Evolutionary conservation across 2,329 filamentous ascomycete species (phyloP).

Genomic region (Phoma sp.): DNA sequence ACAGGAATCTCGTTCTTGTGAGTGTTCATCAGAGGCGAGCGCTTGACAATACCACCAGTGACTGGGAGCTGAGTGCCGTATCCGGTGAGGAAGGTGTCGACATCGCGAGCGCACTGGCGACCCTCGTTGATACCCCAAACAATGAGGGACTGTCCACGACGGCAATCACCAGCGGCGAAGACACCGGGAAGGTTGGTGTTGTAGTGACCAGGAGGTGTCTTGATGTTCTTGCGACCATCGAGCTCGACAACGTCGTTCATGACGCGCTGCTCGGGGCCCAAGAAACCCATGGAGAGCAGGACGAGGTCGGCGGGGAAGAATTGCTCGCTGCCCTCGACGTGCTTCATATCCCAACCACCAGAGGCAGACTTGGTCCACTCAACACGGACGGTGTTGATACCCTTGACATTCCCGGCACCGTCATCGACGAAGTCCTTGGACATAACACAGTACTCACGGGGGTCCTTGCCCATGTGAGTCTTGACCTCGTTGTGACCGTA

Average conservation of each 20-base stretch:
- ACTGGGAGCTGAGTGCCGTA: slow-evolving; percentile 80
- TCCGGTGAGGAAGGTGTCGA: slow-evolving; percentile 85
- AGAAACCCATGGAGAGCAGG: slow-evolving; percentile 95
- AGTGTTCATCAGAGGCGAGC: slow-evolving; percentile 37
- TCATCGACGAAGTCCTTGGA: slow-evolving; percentile 95
- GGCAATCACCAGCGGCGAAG: slow-evolving; percentile 94
- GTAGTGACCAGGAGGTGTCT: slow-evolving; percentile 88
- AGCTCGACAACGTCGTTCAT: slow-evolving; percentile 89
- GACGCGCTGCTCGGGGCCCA: slow-evolving; percentile 88
- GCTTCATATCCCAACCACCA: slow-evolving; percentile 99
- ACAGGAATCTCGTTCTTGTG: slow-evolving; percentile 12
- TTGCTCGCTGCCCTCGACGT: slow-evolving; percentile 88
- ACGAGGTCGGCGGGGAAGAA: slow-evolving; percentile 97
- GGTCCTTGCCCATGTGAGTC: slow-evolving; percentile 94
- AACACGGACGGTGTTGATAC: slow-evolving; percentile 93
- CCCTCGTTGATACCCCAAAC: slow-evolving; percentile 99
- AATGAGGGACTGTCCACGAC: slow-evolving; percentile 92
- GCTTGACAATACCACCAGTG: slow-evolving; percentile 89
- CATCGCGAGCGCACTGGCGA: slow-evolving; percentile 88
- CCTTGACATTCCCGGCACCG: slow-evolving; percentile 85
- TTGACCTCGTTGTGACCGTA: slow-evolving; percentile 96
- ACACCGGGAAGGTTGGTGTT: slow-evolving; percentile 86
- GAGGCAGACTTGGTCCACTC: slow-evolving; percentile 92
- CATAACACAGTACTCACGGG: slow-evolving; percentile 98
- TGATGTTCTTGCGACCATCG: slow-evolving; percentile 93